phyloP scores from a whole-genome alignment of 257 asterid species.

The Capsicum rhomboideum region DNA sequence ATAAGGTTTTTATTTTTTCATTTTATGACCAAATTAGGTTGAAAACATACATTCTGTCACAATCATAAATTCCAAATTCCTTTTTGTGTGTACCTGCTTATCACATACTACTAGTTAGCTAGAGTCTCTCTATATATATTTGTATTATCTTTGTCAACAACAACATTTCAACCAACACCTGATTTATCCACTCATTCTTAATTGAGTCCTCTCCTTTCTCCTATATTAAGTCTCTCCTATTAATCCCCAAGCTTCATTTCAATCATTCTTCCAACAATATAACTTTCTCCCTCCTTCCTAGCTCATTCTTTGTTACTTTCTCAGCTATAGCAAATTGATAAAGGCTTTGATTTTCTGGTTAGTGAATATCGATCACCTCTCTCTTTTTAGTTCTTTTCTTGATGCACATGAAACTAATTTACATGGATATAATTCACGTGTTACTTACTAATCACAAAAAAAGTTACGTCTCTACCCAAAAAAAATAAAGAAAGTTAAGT shows the following conservation, averaged over 20 bases:
- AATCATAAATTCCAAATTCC: neutral
- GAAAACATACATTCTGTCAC: neutral
- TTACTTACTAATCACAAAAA: too few species aligned
- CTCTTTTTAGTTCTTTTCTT: neutral
- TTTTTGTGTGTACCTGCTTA: slow-evolving; percentile 1
- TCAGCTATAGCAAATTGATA: neutral
- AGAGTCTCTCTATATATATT: slow-evolving; percentile 1
- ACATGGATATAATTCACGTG: neutral
- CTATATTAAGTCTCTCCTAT: neutral
- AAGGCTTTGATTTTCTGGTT: neutral
- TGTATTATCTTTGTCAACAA: slow-evolving; percentile 1
- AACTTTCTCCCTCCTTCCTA: neutral
- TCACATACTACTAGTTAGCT: slow-evolving; percentile 1
- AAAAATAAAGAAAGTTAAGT: too few species aligned
- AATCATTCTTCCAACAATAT: neutral
- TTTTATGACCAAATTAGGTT: neutral
- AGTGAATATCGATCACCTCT: neutral
- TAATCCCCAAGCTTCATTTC: neutral
- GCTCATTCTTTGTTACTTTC: neutral
- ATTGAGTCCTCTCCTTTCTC: neutral
- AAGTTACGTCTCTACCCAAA: too few species aligned
- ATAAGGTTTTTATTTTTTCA: neutral
- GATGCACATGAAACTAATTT: neutral
- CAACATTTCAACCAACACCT: slow-evolving; percentile 11
- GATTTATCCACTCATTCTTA: neutral